These are phyloP conservation scores for Triticum dicoccoides DNA, from an alignment of 176 grass and related monocot species.

Conservation along the genomic window DNA sequence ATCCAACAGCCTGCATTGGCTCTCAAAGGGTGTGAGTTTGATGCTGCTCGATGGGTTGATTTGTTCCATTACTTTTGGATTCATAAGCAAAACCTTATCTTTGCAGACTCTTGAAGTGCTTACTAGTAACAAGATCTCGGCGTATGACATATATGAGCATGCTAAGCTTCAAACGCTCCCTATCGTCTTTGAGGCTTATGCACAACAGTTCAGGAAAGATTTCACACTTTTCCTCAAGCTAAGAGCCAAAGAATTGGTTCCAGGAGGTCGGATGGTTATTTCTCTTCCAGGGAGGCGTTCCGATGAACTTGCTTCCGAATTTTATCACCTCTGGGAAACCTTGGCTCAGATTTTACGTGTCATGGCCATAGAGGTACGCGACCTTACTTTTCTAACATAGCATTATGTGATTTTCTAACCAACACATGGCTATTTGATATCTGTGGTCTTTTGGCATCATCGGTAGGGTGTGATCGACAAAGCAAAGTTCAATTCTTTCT, in stretches of 20 bases:
- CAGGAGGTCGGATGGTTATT: neutral
- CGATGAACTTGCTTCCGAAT: neutral
- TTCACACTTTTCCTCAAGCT: neutral
- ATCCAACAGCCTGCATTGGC: neutral
- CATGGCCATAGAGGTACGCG: neutral
- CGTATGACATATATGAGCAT: neutral
- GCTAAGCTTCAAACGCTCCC: neutral
- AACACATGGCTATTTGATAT: too few relatives aligned
- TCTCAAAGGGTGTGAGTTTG: conserved; percentile 10
- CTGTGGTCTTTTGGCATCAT: too few relatives aligned
- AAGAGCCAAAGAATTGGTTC: neutral
- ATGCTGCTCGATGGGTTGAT: neutral
- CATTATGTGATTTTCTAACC: neutral
- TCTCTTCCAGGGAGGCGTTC: neutral
- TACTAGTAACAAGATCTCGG: neutral
- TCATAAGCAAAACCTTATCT: neutral
- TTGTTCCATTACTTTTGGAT: neutral
- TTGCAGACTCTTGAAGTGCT: neutral
- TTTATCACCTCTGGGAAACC: neutral
- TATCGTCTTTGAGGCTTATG: neutral
- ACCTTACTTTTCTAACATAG: neutral
- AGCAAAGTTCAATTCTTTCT: too few relatives aligned
- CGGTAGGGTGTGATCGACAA: too few relatives aligned
- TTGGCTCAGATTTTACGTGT: neutral
- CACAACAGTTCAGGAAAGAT: neutral